These are phyloP conservation scores for Lathyrus sativus DNA, from an alignment of 306 rosid genomes.

Conservation along the genomic window DNA sequence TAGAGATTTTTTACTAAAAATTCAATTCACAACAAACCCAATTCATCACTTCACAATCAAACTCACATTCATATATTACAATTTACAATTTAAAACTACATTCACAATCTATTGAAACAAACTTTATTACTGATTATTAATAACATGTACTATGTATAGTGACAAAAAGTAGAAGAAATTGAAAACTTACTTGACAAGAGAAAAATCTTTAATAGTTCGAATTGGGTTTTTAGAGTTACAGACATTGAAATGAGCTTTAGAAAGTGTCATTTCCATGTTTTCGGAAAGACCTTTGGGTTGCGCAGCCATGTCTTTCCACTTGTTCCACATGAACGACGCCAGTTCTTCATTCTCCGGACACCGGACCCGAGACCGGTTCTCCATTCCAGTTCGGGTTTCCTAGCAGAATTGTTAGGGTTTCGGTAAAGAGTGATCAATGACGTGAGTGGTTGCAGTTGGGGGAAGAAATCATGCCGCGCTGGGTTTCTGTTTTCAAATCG, in stretches of 20 bases:
- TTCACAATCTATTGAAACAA: too few species aligned
- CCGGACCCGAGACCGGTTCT: constrained; percentile 48
- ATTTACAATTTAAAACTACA: too few species aligned
- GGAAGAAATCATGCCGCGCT: constrained; percentile 42
- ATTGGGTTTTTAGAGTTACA: constrained; percentile 67
- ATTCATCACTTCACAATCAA: too few species aligned
- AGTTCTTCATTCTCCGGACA: constrained; percentile 70
- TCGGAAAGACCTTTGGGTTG: constrained; percentile 73
- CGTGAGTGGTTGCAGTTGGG: constrained; percentile 8
- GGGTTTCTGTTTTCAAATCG: constrained; percentile 28
- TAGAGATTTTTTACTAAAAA: neutral
- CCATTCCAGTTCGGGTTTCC: constrained; percentile 42
- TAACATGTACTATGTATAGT: neutral
- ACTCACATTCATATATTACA: too few species aligned
- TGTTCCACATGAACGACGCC: constrained; percentile 58
- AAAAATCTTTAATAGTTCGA: constrained; percentile 69
- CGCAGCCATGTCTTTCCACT: constrained; percentile 72
- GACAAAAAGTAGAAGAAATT: neutral
- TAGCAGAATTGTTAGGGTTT: constrained; percentile 19
- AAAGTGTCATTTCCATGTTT: constrained; percentile 65
- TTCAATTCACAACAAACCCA: constrained; percentile 1
- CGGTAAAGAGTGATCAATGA: neutral
- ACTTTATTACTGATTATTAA: too few species aligned
- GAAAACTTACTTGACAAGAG: constrained; percentile 67
- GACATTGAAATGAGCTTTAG: constrained; percentile 76